phyloP scores from a whole-genome alignment of 768 basidiomycete genomes.

The Phylloporus sp. region DNA sequence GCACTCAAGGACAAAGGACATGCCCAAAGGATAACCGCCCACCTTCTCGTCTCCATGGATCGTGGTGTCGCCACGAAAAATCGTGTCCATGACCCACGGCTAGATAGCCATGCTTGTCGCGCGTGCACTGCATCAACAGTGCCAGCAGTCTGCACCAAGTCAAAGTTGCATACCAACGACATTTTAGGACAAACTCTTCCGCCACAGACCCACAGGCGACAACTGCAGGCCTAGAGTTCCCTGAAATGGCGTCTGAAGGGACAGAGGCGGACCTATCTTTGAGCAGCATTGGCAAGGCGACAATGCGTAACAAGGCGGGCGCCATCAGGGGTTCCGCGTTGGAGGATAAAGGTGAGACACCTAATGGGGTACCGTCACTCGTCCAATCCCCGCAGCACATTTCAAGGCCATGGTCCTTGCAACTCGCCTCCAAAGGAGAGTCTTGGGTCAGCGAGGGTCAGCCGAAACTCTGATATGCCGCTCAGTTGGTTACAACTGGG shows the following conservation, averaged over 20 bases:
- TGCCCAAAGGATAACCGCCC: neutral
- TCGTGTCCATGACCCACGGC: neutral
- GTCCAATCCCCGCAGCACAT: conserved; percentile 50
- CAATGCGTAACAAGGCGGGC: conserved; percentile 6
- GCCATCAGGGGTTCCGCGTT: conserved; percentile 1
- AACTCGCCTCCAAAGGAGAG: conserved; percentile 27
- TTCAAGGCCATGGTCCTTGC: conserved; percentile 35
- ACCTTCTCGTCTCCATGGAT: conserved; percentile 14
- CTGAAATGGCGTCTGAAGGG: neutral
- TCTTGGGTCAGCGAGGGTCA: conserved; percentile 38
- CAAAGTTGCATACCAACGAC: no score
- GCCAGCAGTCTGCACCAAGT: neutral
- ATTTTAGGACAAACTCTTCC: neutral
- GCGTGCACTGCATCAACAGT: neutral
- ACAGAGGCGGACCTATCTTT: neutral
- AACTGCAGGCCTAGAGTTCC: neutral
- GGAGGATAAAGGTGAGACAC: conserved; percentile 9
- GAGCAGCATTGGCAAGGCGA: neutral
- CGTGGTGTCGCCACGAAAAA: neutral
- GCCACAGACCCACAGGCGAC: neutral
- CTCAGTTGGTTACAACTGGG: conserved; percentile 52
- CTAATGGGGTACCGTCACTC: conserved; percentile 2
- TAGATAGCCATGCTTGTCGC: neutral
- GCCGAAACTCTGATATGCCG: conserved; percentile 64
- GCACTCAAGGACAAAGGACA: conserved; percentile 4